Evolutionary conservation across 2,329 filamentous ascomycete species (phyloP), one percentile per base, ranked within the genome.

Genomic region (Epicoccum nigrum): DNA sequence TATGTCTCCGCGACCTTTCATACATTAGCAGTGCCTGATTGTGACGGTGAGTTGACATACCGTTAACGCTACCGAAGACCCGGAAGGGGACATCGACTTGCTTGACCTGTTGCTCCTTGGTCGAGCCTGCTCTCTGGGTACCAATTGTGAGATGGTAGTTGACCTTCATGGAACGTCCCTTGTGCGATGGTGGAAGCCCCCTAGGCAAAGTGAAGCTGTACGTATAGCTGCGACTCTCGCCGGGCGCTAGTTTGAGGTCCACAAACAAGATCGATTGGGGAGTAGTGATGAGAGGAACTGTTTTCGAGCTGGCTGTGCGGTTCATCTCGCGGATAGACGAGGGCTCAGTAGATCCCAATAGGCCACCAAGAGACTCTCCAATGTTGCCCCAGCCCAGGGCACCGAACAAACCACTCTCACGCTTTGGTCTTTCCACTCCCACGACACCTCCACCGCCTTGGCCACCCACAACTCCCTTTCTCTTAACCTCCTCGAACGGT

Each of bases 271-370:
- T 90, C 2, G 92, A 96, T 74, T 97, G 94, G 1, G 93, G 92
- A 4, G 93, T 97, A 13, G 90, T 94, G n/a, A 99, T 81, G 38
- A 99, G 78, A 0, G 94, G 94, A 34, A 99, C 87, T 2, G 90
- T 88, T 69, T 91, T 92, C 25, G 91, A 89, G 70, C 88, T 94
- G 20, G 88, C 89, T 42, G 89, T 87, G 3, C 89, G 90, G 59
- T 92, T 88, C 90, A 97, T 97, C 69, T 97, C 92, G 66, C 92
- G 92, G 69, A 99, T 92, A 52, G 89, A 95, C 75, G 93, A 96
- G 60, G 95, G 84, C 65, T 97, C 92, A 45, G 87, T 87, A 38
- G 87, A 85, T 7, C 92, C 91, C n/a, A 97, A 79, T 4, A 99
- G 76, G 45, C 94, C 92, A 44, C 89, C 91, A 7, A 99, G 79